Evolutionary conservation across 306 rosid genomes (phyloP), one percentile per base, ranked within the genome.

Genomic region (Glycine soja): DNA sequence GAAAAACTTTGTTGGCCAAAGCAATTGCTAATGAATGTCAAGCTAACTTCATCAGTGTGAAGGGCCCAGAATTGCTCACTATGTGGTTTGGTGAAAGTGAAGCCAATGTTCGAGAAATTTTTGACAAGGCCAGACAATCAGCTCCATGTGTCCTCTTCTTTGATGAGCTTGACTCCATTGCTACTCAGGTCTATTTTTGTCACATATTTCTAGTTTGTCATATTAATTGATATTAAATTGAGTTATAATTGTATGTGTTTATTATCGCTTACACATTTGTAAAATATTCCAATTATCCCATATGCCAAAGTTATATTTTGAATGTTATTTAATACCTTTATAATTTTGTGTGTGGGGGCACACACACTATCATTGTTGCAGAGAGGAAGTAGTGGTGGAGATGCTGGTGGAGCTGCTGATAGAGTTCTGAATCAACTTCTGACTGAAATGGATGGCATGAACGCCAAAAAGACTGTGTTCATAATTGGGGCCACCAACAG

Each of bases 1-100:
- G 90, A 47, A 87, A 87, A 68, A 87, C 88, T 70, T 76, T 87
- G 45, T 75, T 87, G 82, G 90, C 88, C 76, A 88, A 85, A 76
- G 88, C 88, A 51, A 82, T 85, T 46, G 88, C 90, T 10, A 85
- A 85, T 72, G 88, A 88, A 82, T 85, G 88, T 42, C 85, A 88
- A 72, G 90, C 88, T 12, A 88, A 88, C 76, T 88, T 88, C 77
- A 88, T 87, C 70, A 87, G 88, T 65, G 71, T 87, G 75, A 87
- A 87, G 38, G 90, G 88, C 32, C 90, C 90, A 7, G 88, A 87
- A 72, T 81, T 88, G 40, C 90, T 88, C 43, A 88, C 90, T 19
- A 85, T 88, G 90, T 88, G 90, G 88, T 88, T 88, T 80, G 88
- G 88, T 57, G 90, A 85, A 81, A 88, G 90, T 76, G 90, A 88